Base-by-base conservation (phyloP, 2,329 filamentous ascomycete genomes). In the Albifimbria verrucaria region DNA sequence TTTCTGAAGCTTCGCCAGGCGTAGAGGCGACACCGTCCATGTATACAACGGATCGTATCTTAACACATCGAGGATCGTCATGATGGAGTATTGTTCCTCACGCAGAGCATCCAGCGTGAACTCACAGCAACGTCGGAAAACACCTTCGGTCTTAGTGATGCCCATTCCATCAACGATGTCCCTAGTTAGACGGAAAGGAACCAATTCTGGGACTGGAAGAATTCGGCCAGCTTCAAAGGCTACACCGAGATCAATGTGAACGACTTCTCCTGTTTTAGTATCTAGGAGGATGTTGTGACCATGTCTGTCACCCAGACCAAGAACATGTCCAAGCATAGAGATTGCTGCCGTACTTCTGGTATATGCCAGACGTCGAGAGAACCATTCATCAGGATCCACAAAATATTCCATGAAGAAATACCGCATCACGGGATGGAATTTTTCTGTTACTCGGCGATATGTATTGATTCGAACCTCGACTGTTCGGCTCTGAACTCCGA, bases 391-490 rank as follows among this genome's bases (percentile, higher is more conserved):
- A 0, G 94, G 94, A 58, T 96, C 91, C 49, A 87, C 80, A 67
- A 96, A 99, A 55, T 89, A 85, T 68, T 99, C 94, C 77, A 97
- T 91, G 69, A 99, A 96, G 74, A 99, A 99, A 74, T 92, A 96
- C 52, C 89, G 85, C 86, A 99, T 89, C 4, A 97, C 94, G 0
- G 95, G 94, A 56, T 92, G 89, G 69, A 97, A 96, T 48, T 83
- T 83, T 4, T 92, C 86, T 6, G 85, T 87, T 3, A 97, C 86
- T 57, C 86, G 87, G 49, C 87, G 86, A 74, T 89, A 99, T 1
- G 83, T 85, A 57, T 82, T 80, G 47, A 96, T 77, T 17, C 94
- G 85, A 9, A 81, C 78, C 25, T 92, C 89, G 10, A 85, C 77
- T 0, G 85, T 81, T 56, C 88, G 85, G 28, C 77, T 80, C 64